A percentile compares a stretch with the other conserved stretches of the same genome.
Conservation (phyloP, 2,329 filamentous ascomycete genomes). For the Xylariales sp. region DNA sequence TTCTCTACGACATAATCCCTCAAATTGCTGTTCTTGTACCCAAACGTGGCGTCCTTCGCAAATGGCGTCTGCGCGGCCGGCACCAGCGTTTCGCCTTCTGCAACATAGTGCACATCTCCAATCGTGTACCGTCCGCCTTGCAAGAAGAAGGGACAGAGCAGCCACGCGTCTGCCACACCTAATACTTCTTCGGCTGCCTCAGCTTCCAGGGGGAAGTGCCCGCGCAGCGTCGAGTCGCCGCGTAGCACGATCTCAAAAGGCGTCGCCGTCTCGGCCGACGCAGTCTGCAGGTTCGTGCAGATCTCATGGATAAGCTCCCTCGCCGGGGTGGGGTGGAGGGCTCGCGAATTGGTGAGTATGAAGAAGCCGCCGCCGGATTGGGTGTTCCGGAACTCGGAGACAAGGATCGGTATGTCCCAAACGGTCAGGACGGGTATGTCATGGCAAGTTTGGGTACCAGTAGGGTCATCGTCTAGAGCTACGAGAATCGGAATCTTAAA, state of each 20-base stretch:
- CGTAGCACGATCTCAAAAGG: slow-evolving; percentile 51
- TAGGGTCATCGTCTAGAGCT: slow-evolving; percentile 51
- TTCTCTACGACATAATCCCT: slow-evolving; percentile 52
- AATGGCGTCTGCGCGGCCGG: slow-evolving; percentile 51
- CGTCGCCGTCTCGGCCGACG: slow-evolving; percentile 32
- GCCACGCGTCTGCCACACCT: slow-evolving; percentile 45
- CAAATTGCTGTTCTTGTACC: slow-evolving; percentile 49
- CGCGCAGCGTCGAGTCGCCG: slow-evolving; percentile 52
- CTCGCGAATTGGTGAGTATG: slow-evolving; percentile 56
- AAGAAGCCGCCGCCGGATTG: slow-evolving; percentile 45
- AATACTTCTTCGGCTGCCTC: slow-evolving; percentile 47
- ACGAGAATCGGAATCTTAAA: slow-evolving; percentile 28
- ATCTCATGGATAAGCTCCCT: slow-evolving; percentile 44
- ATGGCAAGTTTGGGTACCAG: slow-evolving; percentile 59
- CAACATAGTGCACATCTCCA: slow-evolving; percentile 53
- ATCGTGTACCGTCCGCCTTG: slow-evolving; percentile 56
- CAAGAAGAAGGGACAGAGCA: slow-evolving; percentile 55
- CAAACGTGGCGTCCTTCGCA: slow-evolving; percentile 53
- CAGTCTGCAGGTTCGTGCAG: slow-evolving; percentile 42
- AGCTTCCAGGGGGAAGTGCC: slow-evolving; percentile 52
- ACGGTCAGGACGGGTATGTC: slow-evolving; percentile 50
- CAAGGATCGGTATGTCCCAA: slow-evolving; percentile 43
- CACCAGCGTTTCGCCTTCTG: slow-evolving; percentile 42
- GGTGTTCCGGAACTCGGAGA: slow-evolving; percentile 36
- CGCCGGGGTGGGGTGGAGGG: slow-evolving; percentile 44